Evolutionary conservation across 208 protist genomes (phyloP).

Genomic region (Crithidia bombi): DNA sequence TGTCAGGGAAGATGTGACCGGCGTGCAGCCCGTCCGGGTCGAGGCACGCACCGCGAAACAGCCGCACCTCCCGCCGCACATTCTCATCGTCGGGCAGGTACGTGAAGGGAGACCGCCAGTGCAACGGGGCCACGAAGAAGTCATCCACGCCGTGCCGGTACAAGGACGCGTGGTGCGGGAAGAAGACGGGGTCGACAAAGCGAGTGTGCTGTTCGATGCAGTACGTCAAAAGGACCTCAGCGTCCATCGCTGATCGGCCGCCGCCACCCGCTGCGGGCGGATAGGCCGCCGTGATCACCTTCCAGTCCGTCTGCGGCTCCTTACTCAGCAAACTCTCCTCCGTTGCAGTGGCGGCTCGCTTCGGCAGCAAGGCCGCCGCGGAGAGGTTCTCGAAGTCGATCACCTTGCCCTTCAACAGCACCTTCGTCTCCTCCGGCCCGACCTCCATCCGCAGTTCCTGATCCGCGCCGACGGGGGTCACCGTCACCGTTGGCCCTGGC

Average conservation of each 20-base stretch:
- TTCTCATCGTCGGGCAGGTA: constrained; percentile 35
- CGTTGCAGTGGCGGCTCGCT: constrained; percentile 30
- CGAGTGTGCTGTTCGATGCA: neutral
- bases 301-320: constrained; percentile 24
- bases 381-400: constrained; percentile 45
- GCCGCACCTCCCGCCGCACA: constrained; percentile 24
- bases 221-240: constrained; percentile 26
- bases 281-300: constrained; percentile 32
- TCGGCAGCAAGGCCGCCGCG: constrained; percentile 32
- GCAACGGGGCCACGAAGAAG: constrained; percentile 39
- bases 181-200: constrained; percentile 57
- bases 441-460: constrained; percentile 34
- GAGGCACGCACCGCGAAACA: constrained; percentile 44
- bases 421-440: constrained; percentile 56
- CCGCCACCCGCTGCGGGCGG: constrained; percentile 10
- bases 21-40: constrained; percentile 48
- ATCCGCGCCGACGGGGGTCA: constrained; percentile 27
- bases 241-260: too few species aligned
- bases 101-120: constrained; percentile 35
- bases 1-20: constrained; percentile 49
- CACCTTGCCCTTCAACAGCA: constrained; percentile 43
- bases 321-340: constrained; percentile 20
- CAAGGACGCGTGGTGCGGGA: constrained; percentile 33
- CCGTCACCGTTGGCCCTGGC: constrained; percentile 17
- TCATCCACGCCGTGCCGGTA: constrained; percentile 44